Evolutionary conservation across 345 rosid species (phyloP).

Genomic region (Bruguiera sexangula): DNA sequence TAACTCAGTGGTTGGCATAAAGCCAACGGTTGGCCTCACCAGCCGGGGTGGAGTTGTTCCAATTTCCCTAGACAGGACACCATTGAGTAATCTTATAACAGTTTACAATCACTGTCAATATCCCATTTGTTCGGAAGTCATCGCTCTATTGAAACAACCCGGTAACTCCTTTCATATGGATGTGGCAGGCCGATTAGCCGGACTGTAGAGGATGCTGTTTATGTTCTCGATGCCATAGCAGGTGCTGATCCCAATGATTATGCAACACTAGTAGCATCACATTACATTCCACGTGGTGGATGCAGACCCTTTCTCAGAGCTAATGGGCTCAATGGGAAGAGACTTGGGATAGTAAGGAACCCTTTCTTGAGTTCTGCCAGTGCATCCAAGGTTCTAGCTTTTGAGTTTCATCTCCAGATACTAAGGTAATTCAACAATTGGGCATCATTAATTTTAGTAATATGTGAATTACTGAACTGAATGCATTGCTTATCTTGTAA

Average conservation of each 20-base stretch:
- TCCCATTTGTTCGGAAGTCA: not conserved
- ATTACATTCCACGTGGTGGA: slow-evolving; percentile 51
- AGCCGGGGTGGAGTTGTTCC: slow-evolving; percentile 72
- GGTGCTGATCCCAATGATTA: slow-evolving; percentile 37
- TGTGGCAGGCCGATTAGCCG: slow-evolving; percentile 43
- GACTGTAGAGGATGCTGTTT: slow-evolving; percentile 44
- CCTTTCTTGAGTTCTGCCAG: slow-evolving; percentile 22
- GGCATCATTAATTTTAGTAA: not conserved
- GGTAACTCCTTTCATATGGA: not conserved
- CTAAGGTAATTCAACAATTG: slow-evolving; percentile 34
- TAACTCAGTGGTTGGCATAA: slow-evolving; percentile 65
- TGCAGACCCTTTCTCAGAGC: slow-evolving; percentile 49
- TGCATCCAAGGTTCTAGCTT: slow-evolving; percentile 10
- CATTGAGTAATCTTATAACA: slow-evolving; percentile 3
- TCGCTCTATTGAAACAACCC: too few species aligned
- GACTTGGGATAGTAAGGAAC: slow-evolving; percentile 46
- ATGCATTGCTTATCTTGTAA: not conserved
- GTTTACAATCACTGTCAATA: not conserved
- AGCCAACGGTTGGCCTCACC: slow-evolving; percentile 71
- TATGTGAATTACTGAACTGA: not conserved
- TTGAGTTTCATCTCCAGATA: slow-evolving; percentile 40
- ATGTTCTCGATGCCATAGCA: slow-evolving; percentile 41
- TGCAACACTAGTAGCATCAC: slow-evolving; percentile 41
- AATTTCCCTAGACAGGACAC: slow-evolving; percentile 58
- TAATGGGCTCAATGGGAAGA: slow-evolving; percentile 51